These are phyloP conservation scores for Talaromyces adpressus DNA, from an alignment of 495 filamentous ascomycete species.

Conservation along the genomic window DNA sequence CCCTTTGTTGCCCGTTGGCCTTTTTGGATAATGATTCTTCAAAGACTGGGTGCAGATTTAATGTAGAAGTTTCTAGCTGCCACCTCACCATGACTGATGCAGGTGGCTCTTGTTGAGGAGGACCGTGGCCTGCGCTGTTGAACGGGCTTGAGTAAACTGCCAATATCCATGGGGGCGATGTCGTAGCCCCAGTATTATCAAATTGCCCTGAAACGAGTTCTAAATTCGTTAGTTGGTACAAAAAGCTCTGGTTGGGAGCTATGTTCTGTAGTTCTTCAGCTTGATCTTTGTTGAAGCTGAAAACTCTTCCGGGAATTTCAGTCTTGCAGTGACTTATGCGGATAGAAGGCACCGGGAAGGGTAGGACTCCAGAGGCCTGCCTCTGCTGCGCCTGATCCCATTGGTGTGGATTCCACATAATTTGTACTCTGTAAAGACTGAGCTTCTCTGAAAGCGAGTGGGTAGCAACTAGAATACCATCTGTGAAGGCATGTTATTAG, in stretches of 20 bases:
- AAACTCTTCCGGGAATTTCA: slow-evolving; percentile 29
- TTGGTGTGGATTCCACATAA: slow-evolving; percentile 39
- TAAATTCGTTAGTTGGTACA: slow-evolving; percentile 57
- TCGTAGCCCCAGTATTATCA: slow-evolving; percentile 40
- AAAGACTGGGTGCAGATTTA: slow-evolving; percentile 62
- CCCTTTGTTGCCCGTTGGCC: slow-evolving; percentile 41
- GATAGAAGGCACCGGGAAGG: slow-evolving; percentile 38
- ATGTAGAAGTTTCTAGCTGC: slow-evolving; percentile 58
- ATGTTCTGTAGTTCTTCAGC: slow-evolving; percentile 23
- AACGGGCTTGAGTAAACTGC: slow-evolving; percentile 59
- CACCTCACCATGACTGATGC: slow-evolving; percentile 69
- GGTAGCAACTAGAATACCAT: slow-evolving; percentile 56
- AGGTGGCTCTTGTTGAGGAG: slow-evolving; percentile 49
- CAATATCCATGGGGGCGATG: slow-evolving; percentile 54
- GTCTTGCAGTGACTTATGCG: slow-evolving; percentile 34
- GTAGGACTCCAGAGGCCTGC: slow-evolving; percentile 15
- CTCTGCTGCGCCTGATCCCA: slow-evolving; percentile 31
- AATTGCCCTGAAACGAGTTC: slow-evolving; percentile 56
- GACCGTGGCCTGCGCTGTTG: slow-evolving; percentile 37
- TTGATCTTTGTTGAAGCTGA: slow-evolving; percentile 16
- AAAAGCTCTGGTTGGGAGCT: slow-evolving; percentile 25
- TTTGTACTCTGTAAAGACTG: slow-evolving; percentile 50
- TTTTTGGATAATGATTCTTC: slow-evolving; percentile 63
- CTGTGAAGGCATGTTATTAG: slow-evolving; percentile 13
- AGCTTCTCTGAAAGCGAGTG: slow-evolving; percentile 62